Evolutionary conservation across 2,329 filamentous ascomycete genomes (phyloP), one percentile per base, ranked within the genome.

Genomic region (Penicillium sp.): DNA sequence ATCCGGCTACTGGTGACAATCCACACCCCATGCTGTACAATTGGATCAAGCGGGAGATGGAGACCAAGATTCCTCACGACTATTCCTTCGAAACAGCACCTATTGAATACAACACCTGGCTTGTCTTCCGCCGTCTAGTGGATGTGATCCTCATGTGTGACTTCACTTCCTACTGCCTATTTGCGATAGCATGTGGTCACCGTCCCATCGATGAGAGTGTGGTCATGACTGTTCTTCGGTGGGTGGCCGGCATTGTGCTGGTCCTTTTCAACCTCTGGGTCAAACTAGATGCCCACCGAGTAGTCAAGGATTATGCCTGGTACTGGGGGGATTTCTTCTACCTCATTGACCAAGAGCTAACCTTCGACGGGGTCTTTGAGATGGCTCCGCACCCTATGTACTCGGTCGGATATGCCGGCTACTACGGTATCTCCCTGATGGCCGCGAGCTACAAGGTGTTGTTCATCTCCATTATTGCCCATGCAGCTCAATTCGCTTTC

Each of bases 291-390:
- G 95, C 95, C 21, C 95, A 99, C 76, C 86, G 95, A 59, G 95
- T 99, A 49, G 95, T 99, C 71, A 98, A 98, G 77, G 95, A 99
- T 77, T 99, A 93, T 78, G 95, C 95, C 27, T 99, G 95, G 95
- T 99, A 98, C 78, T 99, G 95, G 95, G 95, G 95, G 60, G 95
- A 99, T 76, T 98, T 98, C 78, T 99, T 98, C 82, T 99, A 92
- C 77, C 87, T 99, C 70, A 91, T 99, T 74, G 95, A 99, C 76
- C 93, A 98, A 78, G 91, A 96, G 71, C 82, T 99, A 73, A 98
- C 93, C 49, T 99, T 99, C 75, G 95, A 99, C 72, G 95, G 95
- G 55, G 95, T 99, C 61, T 99, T 98, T 73, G 95, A 99, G 78
- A 96, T 99, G 88, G 95, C 95, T 21, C 95, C 95, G 31, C 95